Percentiles rank a stretch among this genome's conserved stretches.
phyloP scores from a whole-genome alignment of 805 yeast genomes.

The Spathaspora girioi region DNA sequence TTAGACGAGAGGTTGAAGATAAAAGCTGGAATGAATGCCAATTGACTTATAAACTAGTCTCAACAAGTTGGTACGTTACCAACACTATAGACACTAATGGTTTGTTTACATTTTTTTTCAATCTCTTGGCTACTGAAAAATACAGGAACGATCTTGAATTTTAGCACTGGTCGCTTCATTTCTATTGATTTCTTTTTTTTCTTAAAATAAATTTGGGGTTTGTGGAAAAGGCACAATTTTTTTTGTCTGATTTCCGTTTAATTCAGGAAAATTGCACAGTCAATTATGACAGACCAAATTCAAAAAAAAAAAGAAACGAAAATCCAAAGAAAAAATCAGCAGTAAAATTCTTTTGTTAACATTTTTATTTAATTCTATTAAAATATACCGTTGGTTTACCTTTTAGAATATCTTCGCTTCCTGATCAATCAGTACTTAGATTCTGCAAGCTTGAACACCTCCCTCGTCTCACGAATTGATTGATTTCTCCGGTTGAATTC shows the following conservation, averaged over 20 bases:
- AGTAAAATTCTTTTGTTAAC: background rate
- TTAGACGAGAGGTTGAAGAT: background rate
- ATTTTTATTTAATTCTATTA: background rate
- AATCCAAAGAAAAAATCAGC: background rate
- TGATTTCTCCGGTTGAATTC: background rate
- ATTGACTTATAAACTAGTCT: no score
- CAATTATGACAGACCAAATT: background rate
- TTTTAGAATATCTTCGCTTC: background rate
- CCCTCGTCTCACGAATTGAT: background rate
- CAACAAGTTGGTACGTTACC: background rate
- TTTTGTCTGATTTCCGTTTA: background rate
- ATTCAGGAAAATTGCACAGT: background rate
- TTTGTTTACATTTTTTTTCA: no score
- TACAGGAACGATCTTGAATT: background rate
- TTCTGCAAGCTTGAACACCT: background rate
- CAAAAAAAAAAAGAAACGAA: background rate
- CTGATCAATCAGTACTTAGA: background rate
- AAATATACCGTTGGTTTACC: background rate
- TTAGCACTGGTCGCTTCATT: background rate
- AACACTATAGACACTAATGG: no score
- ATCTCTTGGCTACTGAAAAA: background rate
- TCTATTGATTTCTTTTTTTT: background rate
- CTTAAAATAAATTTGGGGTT: background rate
- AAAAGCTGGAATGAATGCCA: background rate
- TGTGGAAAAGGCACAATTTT: background rate